A percentile compares a stretch with the other conserved stretches of the same genome.
Conservation (phyloP, 371 early-diverging fungal genomes). For the Batkoa obscura region DNA sequence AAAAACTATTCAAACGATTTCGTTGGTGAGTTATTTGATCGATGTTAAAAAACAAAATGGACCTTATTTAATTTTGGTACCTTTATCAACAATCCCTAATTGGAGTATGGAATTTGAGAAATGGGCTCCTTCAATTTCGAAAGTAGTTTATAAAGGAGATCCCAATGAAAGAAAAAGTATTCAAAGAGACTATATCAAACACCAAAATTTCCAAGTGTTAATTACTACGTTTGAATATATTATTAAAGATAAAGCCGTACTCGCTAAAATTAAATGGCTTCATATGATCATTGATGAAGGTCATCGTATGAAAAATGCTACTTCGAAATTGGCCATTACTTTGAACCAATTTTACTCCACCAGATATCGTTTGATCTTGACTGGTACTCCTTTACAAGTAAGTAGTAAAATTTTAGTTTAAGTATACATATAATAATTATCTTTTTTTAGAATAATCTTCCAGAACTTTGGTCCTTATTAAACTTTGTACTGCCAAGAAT, state of each 20-base stretch:
- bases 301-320: slow-evolving; percentile 94
- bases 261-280: slow-evolving; percentile 80
- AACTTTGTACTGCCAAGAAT: slow-evolving; percentile 95
- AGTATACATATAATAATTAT: slow-evolving; percentile 19
- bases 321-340: slow-evolving; percentile 71
- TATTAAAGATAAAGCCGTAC: slow-evolving; percentile 71
- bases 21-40: slow-evolving; percentile 82
- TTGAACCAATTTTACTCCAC: slow-evolving; percentile 69
- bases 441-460: slow-evolving; percentile 98
- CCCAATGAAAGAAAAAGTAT: slow-evolving; percentile 54
- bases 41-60: slow-evolving; percentile 80
- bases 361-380: slow-evolving; percentile 89
- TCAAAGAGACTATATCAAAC: slow-evolving; percentile 47
- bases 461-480: slow-evolving; percentile 95
- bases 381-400: slow-evolving; percentile 98
- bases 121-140: slow-evolving; percentile 86
- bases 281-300: slow-evolving; percentile 98
- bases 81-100: slow-evolving; percentile 84
- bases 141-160: slow-evolving; percentile 79
- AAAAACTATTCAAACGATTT: slow-evolving; percentile 96
- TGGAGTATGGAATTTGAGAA: slow-evolving; percentile 95
- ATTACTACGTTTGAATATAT: slow-evolving; percentile 97
- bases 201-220: slow-evolving; percentile 78
- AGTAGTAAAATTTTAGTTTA: too few species aligned
- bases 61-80: slow-evolving; percentile 86